Conservation (phyloP, 2,329 filamentous ascomycete genomes). For the Colletotrichum cordylinicola region DNA sequence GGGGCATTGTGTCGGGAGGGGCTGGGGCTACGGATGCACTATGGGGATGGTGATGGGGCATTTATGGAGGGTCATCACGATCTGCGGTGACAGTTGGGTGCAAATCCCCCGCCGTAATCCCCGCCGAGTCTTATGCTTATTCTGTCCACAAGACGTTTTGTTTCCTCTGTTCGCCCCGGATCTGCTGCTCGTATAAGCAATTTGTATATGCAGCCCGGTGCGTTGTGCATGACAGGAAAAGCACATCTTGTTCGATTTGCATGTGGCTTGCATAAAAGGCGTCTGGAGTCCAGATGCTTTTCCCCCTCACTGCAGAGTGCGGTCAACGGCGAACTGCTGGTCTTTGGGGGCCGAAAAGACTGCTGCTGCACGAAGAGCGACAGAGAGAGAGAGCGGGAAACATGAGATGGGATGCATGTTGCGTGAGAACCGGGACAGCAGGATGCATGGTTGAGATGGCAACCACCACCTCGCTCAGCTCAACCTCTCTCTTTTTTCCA, state of each 20-base stretch:
- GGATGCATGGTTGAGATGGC: background rate
- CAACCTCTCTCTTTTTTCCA: background rate
- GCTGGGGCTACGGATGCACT: background rate
- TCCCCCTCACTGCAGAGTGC: background rate
- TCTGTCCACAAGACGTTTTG: background rate
- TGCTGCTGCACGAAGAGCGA: background rate
- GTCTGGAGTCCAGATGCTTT: background rate
- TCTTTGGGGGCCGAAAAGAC: background rate
- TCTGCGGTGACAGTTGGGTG: background rate
- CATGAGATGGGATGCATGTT: background rate
- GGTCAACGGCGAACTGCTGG: background rate
- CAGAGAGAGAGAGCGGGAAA: background rate
- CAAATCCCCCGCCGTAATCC: background rate
- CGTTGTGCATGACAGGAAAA: background rate
- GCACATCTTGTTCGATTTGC: background rate
- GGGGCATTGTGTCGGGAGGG: background rate
- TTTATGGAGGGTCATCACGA: background rate
- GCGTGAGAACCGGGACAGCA: background rate
- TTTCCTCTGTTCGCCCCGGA: background rate
- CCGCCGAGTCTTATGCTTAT: background rate
- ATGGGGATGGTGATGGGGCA: background rate
- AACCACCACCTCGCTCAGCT: background rate
- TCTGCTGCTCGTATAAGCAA: background rate
- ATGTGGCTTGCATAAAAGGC: constrained; percentile 7
- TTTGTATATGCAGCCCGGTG: background rate